Evolutionary conservation across 441 rosid species (phyloP).

Genomic region (Erodium trifolium): DNA sequence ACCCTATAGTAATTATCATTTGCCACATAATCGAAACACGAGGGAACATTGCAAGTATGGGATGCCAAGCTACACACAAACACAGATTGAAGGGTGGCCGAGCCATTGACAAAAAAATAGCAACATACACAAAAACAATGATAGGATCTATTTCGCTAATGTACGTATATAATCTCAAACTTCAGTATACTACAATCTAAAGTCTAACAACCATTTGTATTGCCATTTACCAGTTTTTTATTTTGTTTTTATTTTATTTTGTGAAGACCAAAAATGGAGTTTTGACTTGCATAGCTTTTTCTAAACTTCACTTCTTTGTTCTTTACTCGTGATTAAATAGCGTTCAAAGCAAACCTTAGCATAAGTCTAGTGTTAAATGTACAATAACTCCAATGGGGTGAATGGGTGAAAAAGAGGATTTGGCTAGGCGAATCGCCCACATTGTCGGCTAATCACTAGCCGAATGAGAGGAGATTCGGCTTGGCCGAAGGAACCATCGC

Average conservation of each 20-base stretch:
- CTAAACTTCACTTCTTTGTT: background rate
- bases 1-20: background rate
- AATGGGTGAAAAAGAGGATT: no score
- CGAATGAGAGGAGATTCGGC: no score
- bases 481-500: no score
- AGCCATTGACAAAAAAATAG: background rate
- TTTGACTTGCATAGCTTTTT: background rate
- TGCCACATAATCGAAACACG: background rate
- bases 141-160: background rate
- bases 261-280: background rate
- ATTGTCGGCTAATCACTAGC: no score
- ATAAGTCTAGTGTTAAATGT: no score
- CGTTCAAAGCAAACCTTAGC: background rate
- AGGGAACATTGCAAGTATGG: background rate
- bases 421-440: no score
- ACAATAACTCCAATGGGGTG: no score
- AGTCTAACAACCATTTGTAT: background rate
- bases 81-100: background rate
- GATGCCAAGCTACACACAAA: background rate
- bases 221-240: background rate
- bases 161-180: background rate
- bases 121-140: background rate
- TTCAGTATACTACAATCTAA: background rate
- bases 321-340: background rate
- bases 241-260: no score